Evolutionary conservation across 495 filamentous ascomycete species (phyloP), one percentile per base, ranked within the genome.

Genomic region (Penicillium nucicola): DNA sequence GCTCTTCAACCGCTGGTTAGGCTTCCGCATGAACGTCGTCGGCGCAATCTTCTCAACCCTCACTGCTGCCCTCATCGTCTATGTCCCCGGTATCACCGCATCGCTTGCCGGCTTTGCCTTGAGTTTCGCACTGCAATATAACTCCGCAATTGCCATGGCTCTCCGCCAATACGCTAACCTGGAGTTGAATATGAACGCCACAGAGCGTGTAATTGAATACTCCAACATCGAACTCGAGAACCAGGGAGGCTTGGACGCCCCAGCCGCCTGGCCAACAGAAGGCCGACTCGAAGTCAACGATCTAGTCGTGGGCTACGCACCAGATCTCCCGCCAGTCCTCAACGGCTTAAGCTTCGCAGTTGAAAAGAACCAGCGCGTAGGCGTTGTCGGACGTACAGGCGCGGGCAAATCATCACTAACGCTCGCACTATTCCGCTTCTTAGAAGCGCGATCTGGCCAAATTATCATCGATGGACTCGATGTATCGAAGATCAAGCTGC

Each of bases 391-490:
- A 10, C 84, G 90, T 15, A 95, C 90, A 9, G 90, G 90, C 11
- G 89, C 89, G 0, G 90, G 90, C 14, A 96, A 96, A 60, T 92
- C 87, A 0, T 91, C 88, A 1, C 69, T 95, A 8, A 91, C 89
- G 1, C 75, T 95, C 0, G 88, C 89, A 0, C 68, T 95, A 0
- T 95, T 92, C 78, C 88, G 88, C 6, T 92, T 92, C 68, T 68
- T 95, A 8, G 85, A 90, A 56, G 87, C 87, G 5, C 76, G 82
- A 3, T 74, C 81, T 1, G 89, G 89, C 12, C 79, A 68, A 3
- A 88, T 95, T 39, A 62, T 75, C 49, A 86, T 95, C 44, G 89
- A 95, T 50, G 87, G 87, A 1, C 55, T 90, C 0, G 87, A 92
- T 49, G 84, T 90, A 17, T 85, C 86, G 1, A 85, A 81, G 56